Base-by-base conservation (phyloP, 1,139 yeast genomes). In the Scheffersomyces segobiensis region DNA sequence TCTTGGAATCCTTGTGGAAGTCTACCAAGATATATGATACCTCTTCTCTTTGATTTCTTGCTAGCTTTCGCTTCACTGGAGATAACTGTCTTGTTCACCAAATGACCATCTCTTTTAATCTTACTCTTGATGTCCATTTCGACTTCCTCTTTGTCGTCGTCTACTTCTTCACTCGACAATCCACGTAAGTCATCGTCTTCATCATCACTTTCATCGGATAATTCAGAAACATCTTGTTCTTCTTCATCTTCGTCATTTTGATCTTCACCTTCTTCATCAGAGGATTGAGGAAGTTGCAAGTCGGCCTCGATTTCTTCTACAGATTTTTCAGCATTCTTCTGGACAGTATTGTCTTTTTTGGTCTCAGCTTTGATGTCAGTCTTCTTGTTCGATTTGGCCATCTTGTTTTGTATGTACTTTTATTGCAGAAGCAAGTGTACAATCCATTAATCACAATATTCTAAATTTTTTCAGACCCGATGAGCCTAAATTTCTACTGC, bases 1-100 rank as follows among this genome's bases (percentile, higher is more conserved):
- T 95, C 98, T 68, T 92, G 88, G 78, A 95, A 93, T 55, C 97
- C 97, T 66, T 88, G 87, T 52, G 99, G 99, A 64, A 95, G 83
- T 72, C 98, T 87, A 56, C 98, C 98, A 53, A 95, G 84, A 74
- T 93, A 95, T 62, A 95, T 79, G 57, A 92, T 91, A 49, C 96
- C 96, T 49, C 81, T 75, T 56, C 75, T 68, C 52, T 66, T 71
- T 46, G 73, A 60, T 48, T 70, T 65, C 47, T 65, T 70, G 54
- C 62, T 61, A 18, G 66, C 62, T 53, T 60, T 56, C 22, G 71
- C 67, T 61, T 75, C 70, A 57, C 72, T 72, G 50, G 64, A 61
- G 17, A 68, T 63, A 12, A 48, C n/a, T 14, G 67, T 67, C 57
- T 63, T 64, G 57, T 63, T 65, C 21, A 65, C 62, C n/a, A 65